These are phyloP conservation scores for Kwoniella europaea DNA, from an alignment of 768 basidiomycete species.

Conservation along the genomic window DNA sequence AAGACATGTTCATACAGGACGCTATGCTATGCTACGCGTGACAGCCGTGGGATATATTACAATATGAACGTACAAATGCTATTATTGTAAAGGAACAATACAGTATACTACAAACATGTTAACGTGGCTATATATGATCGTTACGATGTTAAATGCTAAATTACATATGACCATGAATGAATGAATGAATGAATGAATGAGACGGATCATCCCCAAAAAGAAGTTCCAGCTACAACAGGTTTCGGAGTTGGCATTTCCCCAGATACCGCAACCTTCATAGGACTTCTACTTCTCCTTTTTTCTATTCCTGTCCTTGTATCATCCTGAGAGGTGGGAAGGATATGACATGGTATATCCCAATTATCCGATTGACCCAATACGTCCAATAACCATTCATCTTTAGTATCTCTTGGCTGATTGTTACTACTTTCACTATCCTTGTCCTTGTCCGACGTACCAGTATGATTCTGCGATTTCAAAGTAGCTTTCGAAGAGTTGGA, in stretches of 20 bases:
- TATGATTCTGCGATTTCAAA: neutral
- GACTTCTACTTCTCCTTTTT: neutral
- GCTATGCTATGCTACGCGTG: neutral
- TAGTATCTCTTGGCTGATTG: neutral
- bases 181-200: neutral
- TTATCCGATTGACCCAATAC: neutral
- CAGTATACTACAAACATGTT: neutral
- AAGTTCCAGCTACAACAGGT: neutral
- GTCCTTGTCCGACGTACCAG: neutral
- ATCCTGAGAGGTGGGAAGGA: neutral
- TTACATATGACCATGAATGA: neutral
- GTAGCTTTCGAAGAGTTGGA: neutral
- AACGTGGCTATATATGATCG: too few relatives aligned
- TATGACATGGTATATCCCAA: neutral
- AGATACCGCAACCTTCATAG: neutral
- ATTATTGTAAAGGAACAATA: neutral
- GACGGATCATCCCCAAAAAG: slow-evolving; percentile 8
- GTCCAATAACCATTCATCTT: neutral
- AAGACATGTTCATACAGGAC: neutral
- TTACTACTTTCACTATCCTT: neutral
- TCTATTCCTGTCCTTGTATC: neutral
- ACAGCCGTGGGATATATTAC: neutral
- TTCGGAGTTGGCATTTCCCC: slow-evolving; percentile 19
- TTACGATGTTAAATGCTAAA: too few relatives aligned
- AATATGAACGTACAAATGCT: neutral